Conservation (phyloP, 805 yeast species). For the Metschnikowia aberdeeniae region DNA sequence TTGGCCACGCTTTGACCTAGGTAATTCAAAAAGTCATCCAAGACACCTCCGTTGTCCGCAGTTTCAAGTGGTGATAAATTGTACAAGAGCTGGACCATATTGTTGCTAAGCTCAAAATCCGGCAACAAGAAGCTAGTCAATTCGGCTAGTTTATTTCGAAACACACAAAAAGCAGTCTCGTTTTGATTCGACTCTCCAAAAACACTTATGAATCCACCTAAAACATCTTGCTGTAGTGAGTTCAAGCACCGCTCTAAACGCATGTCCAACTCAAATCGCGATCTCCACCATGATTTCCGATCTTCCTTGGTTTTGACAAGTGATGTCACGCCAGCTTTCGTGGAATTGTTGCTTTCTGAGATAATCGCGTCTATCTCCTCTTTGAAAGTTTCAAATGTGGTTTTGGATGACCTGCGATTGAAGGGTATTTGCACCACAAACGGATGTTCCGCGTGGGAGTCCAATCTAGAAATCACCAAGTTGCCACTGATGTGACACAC, state of each 20-base stretch:
- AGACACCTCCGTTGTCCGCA: slow-evolving; percentile 1
- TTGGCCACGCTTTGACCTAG: slow-evolving; percentile 1
- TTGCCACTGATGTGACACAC: slow-evolving; percentile 55
- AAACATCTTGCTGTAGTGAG: slow-evolving; percentile 61
- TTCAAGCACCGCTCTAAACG: slow-evolving; percentile 50
- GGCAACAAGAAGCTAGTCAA: slow-evolving; percentile 9
- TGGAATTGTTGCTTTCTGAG: slow-evolving; percentile 55
- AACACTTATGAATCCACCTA: slow-evolving; percentile 71
- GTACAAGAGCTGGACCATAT: slow-evolving; percentile 20
- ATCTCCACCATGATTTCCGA: slow-evolving; percentile 74
- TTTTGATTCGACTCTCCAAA: slow-evolving; percentile 40
- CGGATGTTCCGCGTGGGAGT: slow-evolving; percentile 29
- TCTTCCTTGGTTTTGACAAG: slow-evolving; percentile 53
- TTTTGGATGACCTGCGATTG: slow-evolving; percentile 40
- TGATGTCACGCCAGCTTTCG: slow-evolving; percentile 50
- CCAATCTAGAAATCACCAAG: slow-evolving; percentile 48
- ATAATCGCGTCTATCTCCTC: slow-evolving; percentile 43
- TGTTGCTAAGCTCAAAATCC: slow-evolving; percentile 15
- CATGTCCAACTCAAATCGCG: slow-evolving; percentile 58
- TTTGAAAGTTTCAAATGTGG: slow-evolving; percentile 42
- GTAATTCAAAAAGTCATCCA: slow-evolving; percentile 10
- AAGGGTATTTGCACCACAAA: slow-evolving; percentile 58
- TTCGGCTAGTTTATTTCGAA: slow-evolving; percentile 19
- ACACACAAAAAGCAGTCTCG: slow-evolving; percentile 11
- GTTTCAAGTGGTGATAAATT: slow-evolving; percentile 6